These are phyloP conservation scores for Fusarium armeniacum DNA, from an alignment of 2,329 filamentous ascomycete genomes.

Conservation along the genomic window DNA sequence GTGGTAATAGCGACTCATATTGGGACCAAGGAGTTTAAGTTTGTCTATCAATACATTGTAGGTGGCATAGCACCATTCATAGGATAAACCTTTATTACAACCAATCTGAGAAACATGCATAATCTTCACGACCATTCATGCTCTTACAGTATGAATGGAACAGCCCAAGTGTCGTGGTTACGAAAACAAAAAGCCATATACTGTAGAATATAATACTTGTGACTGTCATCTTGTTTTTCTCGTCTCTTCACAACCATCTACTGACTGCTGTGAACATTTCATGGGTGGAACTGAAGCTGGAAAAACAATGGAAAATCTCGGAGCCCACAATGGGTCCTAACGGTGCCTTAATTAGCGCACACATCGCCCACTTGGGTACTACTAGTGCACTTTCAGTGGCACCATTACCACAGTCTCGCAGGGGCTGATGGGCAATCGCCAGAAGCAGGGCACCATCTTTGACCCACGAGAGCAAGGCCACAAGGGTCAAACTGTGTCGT, in stretches of 20 bases:
- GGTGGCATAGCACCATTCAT: not conserved
- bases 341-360: slow-evolving; percentile 14
- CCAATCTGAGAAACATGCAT: not conserved
- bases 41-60: not conserved
- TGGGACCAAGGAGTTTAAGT: not conserved
- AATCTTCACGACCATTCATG: not conserved
- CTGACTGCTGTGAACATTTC: not conserved
- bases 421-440: slow-evolving; percentile 36
- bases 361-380: slow-evolving; percentile 1
- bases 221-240: not conserved
- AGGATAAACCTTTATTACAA: accelerated
- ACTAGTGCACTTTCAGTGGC: slow-evolving; percentile 16
- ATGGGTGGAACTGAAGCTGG: not conserved
- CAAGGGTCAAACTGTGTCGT: slow-evolving; percentile 5
- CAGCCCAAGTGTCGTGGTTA: not conserved
- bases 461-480: not conserved
- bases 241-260: not conserved
- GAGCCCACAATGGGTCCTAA: slow-evolving; percentile 15
- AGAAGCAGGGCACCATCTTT: slow-evolving; percentile 17
- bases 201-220: not conserved
- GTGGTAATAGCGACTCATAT: not conserved
- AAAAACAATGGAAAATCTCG: not conserved
- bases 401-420: slow-evolving; percentile 15
- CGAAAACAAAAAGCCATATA: not conserved
- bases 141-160: not conserved